Evolutionary conservation across 371 early-diverging fungal species (phyloP), one percentile per base, ranked within the genome.

Genomic region (Mortierella sp.): DNA sequence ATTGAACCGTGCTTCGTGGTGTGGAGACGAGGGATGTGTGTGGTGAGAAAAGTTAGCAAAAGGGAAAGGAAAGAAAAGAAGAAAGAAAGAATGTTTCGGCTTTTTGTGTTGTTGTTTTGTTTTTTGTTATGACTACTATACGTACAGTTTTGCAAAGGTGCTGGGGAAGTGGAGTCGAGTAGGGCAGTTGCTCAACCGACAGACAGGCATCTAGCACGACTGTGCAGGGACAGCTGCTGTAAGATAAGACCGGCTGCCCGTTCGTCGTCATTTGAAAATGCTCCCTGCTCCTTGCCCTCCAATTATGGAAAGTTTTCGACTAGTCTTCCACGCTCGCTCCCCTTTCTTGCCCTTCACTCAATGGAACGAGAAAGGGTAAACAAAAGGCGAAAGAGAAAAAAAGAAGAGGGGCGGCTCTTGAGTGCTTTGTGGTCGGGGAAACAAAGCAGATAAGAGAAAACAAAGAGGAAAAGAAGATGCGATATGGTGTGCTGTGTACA

Each of bases 251-350:
- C 43, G 6, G 43, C 43, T 6, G 43, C 43, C 6, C 6, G 43
- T 40, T 40, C 43, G 43, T 40, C 43, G 43, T 40, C 43, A 40
- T 40, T 40, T 40, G 43, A 40, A 40, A 16, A 31, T 16, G 8
- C 34, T 34, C 34, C 5, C 31, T 61, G 61, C 19, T 31, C 31
- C 34, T 50, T 16, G 50, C 19, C 9, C 57, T n/a, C 61, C 34
- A 59, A 61, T 61, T 61, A 61, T 61, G 34, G 61, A 61, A 61
- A 34, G 31, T 28, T 59, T 5, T 31, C 59, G 31, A 28, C 59
- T 59, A 59, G 59, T 61, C 61, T 34, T 59, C 61, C 61, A 61
- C 61, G 61, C 61, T 61, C 34, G 61, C 34, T 8, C n/a, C 54
- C 54, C 34, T 34, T n/a, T n/a, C n/a, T n/a, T n/a, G n/a, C n/a